Evolutionary conservation across 768 basidiomycete species (phyloP).

Genomic region (Lyophyllum semitale): DNA sequence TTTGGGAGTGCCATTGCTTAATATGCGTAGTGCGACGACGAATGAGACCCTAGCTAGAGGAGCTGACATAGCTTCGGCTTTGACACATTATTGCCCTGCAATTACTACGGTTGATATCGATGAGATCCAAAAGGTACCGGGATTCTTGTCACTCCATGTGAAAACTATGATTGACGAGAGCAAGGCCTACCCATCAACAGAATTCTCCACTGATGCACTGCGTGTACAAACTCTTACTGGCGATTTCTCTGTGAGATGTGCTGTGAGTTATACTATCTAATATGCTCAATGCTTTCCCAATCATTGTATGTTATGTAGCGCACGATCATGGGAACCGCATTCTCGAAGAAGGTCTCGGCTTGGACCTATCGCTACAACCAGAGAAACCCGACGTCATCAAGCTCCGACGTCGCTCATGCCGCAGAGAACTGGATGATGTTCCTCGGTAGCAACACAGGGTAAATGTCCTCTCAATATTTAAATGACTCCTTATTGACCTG

Average conservation of each 20-base stretch:
- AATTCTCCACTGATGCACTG: conserved; percentile 43
- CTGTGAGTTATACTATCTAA: conserved; percentile 37
- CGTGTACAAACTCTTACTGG: conserved; percentile 50
- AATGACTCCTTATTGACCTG: neutral
- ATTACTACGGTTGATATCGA: conserved; percentile 39
- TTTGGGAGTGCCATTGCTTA: neutral
- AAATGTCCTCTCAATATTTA: conserved; percentile 9
- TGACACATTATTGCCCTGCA: conserved; percentile 46
- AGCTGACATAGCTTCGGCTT: conserved; percentile 33
- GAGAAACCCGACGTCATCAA: conserved; percentile 43
- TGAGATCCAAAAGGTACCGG: conserved; percentile 33
- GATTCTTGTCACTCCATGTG: neutral
- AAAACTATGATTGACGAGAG: neutral
- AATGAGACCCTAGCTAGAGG: conserved; percentile 59
- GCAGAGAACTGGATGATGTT: conserved; percentile 76
- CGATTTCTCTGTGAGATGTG: conserved; percentile 51
- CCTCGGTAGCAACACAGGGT: conserved; percentile 62
- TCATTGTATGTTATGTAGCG: conserved; percentile 27
- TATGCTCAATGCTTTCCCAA: neutral
- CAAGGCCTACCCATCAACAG: conserved; percentile 42
- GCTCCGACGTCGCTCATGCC: conserved; percentile 44
- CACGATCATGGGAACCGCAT: conserved; percentile 46
- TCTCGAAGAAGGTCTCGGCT: conserved; percentile 33
- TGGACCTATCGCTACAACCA: conserved; percentile 68
- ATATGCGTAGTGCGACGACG: conserved; percentile 45